Base-by-base conservation (phyloP, 768 basidiomycete genomes). In the Lentinula detonsa region DNA sequence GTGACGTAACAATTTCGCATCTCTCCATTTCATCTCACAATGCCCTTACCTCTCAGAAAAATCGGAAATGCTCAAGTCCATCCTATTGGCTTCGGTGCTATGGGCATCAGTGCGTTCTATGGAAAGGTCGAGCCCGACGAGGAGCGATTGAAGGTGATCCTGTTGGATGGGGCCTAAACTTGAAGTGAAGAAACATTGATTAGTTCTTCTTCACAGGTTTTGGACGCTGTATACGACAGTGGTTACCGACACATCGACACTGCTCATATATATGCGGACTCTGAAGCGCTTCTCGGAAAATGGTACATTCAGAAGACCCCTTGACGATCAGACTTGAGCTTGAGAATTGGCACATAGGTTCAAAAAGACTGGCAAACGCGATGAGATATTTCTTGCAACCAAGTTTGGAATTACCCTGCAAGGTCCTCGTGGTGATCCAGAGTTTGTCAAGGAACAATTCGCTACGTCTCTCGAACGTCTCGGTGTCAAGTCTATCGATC, bases 351-450 rank as follows among this genome's bases (percentile, higher is more conserved):
- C 39, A 18, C 11, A 5, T 49, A 74, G 82, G 82, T 81, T 85
- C 68, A 75, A 78, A 62, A 71, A 73, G 13, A 81, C 79, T 9
- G 83, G 82, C 7, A 81, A 81, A 57, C 73, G 82, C 31, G 64
- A 72, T 18, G 73, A 82, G 37, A 83, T 86, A 33, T 88, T 87
- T 71, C 75, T 88, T 18, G 84, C 85, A 2, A 86, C 85, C 18
- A 88, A 88, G 62, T 72, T 68, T 21, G 70, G 74, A 2, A 62
- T 71, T 23, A 62, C 61, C 2, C 39, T 49, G 13, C 11, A 54
- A 35, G 57, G 50, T 11, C 28, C 23, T 33, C 39, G 62, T 10
- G 58, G 62, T 31, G 58, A 59, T 54, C 62, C 62, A 21, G 62
- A 63, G 39, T 75, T 77, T 60, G 72, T 76, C 28, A 71, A 69